Conservation (phyloP, 306 rosid species). For the Cucumis cinereus region DNA sequence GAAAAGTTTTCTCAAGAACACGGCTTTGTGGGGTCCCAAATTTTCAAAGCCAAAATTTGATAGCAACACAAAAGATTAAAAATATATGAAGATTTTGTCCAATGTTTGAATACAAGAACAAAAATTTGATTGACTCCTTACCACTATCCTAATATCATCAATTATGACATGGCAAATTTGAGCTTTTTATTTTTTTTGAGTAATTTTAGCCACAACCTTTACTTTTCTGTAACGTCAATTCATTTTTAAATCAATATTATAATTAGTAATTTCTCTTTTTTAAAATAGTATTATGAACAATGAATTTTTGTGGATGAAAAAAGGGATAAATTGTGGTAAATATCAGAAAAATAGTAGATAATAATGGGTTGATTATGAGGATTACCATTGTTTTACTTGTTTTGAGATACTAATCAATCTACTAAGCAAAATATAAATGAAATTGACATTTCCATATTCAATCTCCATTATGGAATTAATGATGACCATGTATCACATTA, state of each 20-base stretch:
- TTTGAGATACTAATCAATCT: background rate
- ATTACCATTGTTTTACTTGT: background rate
- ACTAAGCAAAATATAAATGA: background rate
- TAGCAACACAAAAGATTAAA: constrained; percentile 20
- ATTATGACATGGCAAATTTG: background rate
- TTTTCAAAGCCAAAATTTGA: constrained; percentile 16
- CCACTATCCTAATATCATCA: background rate
- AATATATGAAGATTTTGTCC: background rate
- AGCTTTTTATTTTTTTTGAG: background rate
- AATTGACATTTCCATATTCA: background rate
- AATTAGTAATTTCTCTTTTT: background rate
- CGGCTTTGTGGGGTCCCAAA: constrained; percentile 40
- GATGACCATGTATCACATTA: background rate
- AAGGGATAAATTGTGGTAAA: background rate
- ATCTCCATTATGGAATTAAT: background rate
- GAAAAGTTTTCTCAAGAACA: constrained; percentile 19
- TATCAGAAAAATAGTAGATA: background rate
- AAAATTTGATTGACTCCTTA: background rate
- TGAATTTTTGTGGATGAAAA: no score
- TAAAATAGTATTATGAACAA: background rate
- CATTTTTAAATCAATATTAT: constrained; percentile 5
- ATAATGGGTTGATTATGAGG: background rate
- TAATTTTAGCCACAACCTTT: background rate
- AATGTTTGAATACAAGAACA: background rate
- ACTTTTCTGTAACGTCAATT: background rate